Conservation (phyloP, 345 rosid species). For the Turnera subulata region DNA sequence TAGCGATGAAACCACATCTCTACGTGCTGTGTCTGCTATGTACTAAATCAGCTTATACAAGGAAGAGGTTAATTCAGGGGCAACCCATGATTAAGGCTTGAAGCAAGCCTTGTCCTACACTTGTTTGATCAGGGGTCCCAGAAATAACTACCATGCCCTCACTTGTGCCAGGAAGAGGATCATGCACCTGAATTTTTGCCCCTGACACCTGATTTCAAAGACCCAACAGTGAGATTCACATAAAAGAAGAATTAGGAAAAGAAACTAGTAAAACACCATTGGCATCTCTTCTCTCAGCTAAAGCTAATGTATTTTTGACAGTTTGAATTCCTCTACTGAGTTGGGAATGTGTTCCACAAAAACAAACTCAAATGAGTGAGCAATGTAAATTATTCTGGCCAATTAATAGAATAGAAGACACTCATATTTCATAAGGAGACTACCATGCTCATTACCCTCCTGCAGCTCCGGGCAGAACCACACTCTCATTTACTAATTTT, state of each 20-base stretch:
- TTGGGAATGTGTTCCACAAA: too few relatives aligned
- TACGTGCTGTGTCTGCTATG: too few relatives aligned
- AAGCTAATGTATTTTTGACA: not conserved
- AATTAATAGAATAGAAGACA: too few relatives aligned
- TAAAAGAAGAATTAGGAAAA: constrained; percentile 14
- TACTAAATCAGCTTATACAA: too few relatives aligned
- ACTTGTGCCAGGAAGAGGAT: constrained; percentile 63
- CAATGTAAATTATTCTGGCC: too few relatives aligned
- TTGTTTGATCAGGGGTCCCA: constrained; percentile 94
- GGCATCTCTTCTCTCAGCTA: not conserved
- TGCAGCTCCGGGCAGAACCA: too few relatives aligned
- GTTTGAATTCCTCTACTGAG: not conserved
- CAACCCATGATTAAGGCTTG: constrained; percentile 61
- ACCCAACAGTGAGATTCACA: constrained; percentile 27
- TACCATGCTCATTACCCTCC: too few relatives aligned
- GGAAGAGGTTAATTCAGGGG: too few relatives aligned
- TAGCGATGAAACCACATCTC: too few relatives aligned
- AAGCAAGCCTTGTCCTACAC: constrained; percentile 93
- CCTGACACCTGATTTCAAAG: constrained; percentile 80
- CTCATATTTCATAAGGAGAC: too few relatives aligned
- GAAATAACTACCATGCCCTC: constrained; percentile 86
- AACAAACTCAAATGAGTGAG: too few relatives aligned
- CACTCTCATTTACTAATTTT: too few relatives aligned
- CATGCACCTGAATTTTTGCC: constrained; percentile 84
- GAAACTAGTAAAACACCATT: not conserved